Percentiles rank a stretch among this genome's conserved stretches.
Conservation (phyloP, 2,329 filamentous ascomycete species). For the Cladosporium sp. region DNA sequence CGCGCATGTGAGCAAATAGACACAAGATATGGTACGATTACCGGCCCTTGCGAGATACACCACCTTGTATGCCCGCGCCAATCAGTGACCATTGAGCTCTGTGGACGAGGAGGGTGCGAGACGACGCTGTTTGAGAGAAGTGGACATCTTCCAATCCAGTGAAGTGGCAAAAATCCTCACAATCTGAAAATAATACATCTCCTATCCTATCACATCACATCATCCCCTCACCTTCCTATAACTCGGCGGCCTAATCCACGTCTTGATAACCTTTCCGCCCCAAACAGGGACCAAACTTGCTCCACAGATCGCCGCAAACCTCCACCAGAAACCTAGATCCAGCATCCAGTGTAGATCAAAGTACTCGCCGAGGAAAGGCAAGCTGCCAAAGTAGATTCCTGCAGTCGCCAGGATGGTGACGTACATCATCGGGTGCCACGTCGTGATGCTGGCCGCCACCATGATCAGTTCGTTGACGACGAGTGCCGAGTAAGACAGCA, state of each 20-base stretch:
- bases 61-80: no score
- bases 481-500: conserved; percentile 85
- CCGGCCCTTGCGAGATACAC: no score
- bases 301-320: conserved; percentile 72
- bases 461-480: conserved; percentile 94
- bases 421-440: conserved; percentile 94
- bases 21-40: no score
- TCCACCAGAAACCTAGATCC: conserved; percentile 82
- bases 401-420: conserved; percentile 78
- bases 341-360: conserved; percentile 80
- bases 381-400: conserved; percentile 70
- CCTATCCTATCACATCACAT: background rate
- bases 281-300: conserved; percentile 84
- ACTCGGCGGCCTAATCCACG: conserved; percentile 84
- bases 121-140: no score
- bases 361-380: conserved; percentile 86
- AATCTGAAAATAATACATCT: background rate
- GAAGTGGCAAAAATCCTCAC: background rate
- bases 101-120: no score
- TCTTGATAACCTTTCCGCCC: conserved; percentile 75
- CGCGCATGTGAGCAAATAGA: no score
- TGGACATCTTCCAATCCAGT: background rate
- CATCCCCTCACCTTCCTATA: conserved; percentile 74
- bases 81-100: no score
- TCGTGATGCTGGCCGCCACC: conserved; percentile 94